These are phyloP conservation scores for Poteriospumella lacustris DNA, from an alignment of 108 stramenopile genomes.

Conservation along the genomic window DNA sequence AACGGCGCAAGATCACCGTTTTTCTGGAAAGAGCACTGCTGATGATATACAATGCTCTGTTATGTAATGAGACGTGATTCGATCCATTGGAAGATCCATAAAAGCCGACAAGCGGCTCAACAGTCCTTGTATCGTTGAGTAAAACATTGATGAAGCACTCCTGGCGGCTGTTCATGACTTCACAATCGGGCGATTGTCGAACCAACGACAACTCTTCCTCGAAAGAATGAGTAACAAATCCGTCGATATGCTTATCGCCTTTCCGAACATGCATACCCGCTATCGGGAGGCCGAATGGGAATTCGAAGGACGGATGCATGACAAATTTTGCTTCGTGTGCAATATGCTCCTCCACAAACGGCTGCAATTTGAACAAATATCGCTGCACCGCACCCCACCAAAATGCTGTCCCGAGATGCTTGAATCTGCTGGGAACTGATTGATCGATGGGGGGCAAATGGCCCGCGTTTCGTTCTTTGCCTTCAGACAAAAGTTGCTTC, in stretches of 20 bases:
- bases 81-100: too few species aligned
- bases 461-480: not conserved
- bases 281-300: not conserved
- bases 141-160: not conserved
- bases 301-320: not conserved
- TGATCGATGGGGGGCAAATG: not conserved
- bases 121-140: too few species aligned
- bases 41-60: too few species aligned
- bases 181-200: not conserved
- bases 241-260: not conserved
- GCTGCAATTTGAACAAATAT: not conserved
- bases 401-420: not conserved
- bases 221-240: not conserved
- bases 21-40: too few species aligned
- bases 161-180: not conserved
- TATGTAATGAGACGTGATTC: too few species aligned
- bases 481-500: not conserved
- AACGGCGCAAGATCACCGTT: not conserved
- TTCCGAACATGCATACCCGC: slow-evolving; percentile 15
- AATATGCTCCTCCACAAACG: not conserved
- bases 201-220: not conserved
- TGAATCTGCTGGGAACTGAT: not conserved
- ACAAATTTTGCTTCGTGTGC: not conserved
- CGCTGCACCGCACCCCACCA: slow-evolving; percentile 4
- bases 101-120: too few species aligned